Percentiles rank a stretch among this genome's conserved stretches.
Evolutionary conservation across 2,329 filamentous ascomycete genomes (phyloP).

Genomic region (Colletotrichum aenigma): DNA sequence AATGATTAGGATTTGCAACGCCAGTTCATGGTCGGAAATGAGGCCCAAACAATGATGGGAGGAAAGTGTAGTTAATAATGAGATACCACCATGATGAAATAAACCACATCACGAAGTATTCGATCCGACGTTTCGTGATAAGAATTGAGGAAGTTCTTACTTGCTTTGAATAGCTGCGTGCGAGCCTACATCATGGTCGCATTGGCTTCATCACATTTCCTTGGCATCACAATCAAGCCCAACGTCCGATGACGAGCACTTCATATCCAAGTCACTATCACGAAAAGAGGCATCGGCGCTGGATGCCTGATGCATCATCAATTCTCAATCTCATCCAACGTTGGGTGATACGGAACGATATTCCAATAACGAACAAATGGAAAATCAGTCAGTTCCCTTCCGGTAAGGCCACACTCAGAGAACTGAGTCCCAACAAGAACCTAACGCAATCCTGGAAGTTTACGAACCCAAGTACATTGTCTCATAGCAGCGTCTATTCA

Average conservation of each 20-base stretch:
- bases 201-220: fast-evolving
- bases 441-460: fast-evolving
- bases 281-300: background rate
- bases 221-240: background rate
- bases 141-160: fast-evolving
- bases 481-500: background rate
- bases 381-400: background rate
- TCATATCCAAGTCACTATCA: background rate
- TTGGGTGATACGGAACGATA: background rate
- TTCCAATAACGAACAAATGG: background rate
- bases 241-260: background rate
- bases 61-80: background rate
- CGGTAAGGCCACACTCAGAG: background rate
- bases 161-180: background rate
- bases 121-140: fast-evolving
- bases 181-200: too few relatives aligned
- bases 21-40: fast-evolving
- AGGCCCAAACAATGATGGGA: background rate
- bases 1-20: background rate
- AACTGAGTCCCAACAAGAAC: background rate
- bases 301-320: background rate
- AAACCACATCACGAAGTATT: background rate
- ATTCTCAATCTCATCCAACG: background rate
- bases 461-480: fast-evolving
- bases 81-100: background rate